A percentile compares a stretch with the other conserved stretches of the same genome.
phyloP scores from a whole-genome alignment of 305 asterid genomes.

The Fraxinus velutina region DNA sequence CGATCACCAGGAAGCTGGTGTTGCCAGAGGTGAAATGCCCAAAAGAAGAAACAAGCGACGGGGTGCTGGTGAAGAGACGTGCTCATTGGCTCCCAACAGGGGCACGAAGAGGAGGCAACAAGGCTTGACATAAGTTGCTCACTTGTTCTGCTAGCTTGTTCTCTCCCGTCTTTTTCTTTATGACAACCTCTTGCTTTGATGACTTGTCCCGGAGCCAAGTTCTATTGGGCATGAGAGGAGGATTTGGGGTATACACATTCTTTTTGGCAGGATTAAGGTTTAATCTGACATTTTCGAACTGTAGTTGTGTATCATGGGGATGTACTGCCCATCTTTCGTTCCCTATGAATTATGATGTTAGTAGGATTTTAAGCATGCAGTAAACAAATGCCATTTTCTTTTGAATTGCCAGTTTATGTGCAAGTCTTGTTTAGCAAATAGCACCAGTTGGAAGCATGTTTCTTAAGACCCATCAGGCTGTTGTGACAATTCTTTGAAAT shows the following conservation, averaged over 20 bases:
- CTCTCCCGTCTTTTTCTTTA: constrained; percentile 11
- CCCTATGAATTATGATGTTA: background rate
- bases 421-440: background rate
- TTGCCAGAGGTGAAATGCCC: constrained; percentile 15
- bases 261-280: background rate
- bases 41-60: constrained; percentile 18
- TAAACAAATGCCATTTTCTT: background rate
- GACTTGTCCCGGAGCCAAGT: background rate
- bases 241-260: background rate
- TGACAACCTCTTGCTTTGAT: background rate
- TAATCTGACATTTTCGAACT: background rate
- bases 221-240: background rate
- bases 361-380: background rate
- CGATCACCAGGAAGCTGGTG: background rate
- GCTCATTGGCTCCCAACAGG: constrained; percentile 5
- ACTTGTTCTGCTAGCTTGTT: background rate
- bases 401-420: background rate
- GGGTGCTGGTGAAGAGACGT: constrained; percentile 10
- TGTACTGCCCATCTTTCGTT: background rate
- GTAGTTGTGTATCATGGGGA: background rate
- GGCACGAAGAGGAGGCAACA: constrained; percentile 17
- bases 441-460: background rate
- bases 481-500: background rate
- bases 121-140: background rate
- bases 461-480: background rate